Evolutionary conservation across 164 flowering plant species (phyloP), one percentile per base, ranked within the genome.

Genomic region (Platanus orientalis): DNA sequence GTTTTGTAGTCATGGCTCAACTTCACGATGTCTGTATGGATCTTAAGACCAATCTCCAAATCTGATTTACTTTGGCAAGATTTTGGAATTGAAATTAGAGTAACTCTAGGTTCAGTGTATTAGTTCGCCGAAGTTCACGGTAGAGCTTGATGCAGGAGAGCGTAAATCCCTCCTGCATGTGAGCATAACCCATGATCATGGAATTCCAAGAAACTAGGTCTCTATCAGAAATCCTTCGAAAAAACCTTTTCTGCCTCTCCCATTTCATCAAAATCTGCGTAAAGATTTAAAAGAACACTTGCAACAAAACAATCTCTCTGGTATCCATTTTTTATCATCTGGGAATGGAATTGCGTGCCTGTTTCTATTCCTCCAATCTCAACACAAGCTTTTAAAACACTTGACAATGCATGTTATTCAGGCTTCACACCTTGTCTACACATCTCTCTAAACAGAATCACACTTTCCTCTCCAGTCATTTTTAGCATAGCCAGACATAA

Each of bases 171-270:
- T 57, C 65, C 7, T 56, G 61, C 48, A 49, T 63, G 16, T 67
- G 61, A 48, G 75, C 69, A 63, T 54, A 63, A 53, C 68, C 71
- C 58, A 60, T 42, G 54, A 72, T 72, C 75, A 72, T 72, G 32
- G 71, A 64, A 63, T 67, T 72, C 71, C 75, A 72, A 51, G 68
- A 50, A 21, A 68, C 71, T 20, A 67, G 45, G 47, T 72, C 75
- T 48, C 27, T 58, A 28, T 68, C 47, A 27, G 39, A 47, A 54
- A 67, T 63, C 60, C 58, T 39, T 32, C n/a, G 36, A 4, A 9
- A 72, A 72, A 10, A 67, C 67, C 36, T 59, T 72, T n/a, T 72
- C 69, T 26, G 67, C 65, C 10, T 59, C 61, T 16, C 14, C 40
- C 63, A 67, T 67, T 36, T 53, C n/a, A 12, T 45, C n/a, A 28